A percentile compares a stretch with the other conserved stretches of the same genome.
phyloP scores from a whole-genome alignment of 345 rosid genomes.

The Heritiera littoralis region DNA sequence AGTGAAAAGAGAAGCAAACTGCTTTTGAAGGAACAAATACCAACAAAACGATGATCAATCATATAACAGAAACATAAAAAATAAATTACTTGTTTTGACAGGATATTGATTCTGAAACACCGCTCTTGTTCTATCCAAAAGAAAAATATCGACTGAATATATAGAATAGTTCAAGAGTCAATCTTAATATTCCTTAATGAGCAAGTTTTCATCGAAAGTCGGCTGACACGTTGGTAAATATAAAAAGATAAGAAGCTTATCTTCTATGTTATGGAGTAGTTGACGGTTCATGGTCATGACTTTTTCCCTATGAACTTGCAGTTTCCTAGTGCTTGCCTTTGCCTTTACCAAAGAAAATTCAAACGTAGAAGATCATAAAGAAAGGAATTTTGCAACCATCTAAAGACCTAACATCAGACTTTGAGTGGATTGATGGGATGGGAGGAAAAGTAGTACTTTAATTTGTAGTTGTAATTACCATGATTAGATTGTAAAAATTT shows the following conservation, averaged over 20 bases:
- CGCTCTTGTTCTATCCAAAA: background rate
- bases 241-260: background rate
- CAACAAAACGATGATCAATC: background rate
- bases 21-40: background rate
- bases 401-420: too few relatives aligned
- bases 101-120: background rate
- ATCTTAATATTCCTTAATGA: background rate
- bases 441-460: too few relatives aligned
- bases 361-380: too few relatives aligned
- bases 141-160: background rate
- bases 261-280: background rate
- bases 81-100: background rate
- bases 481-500: too few relatives aligned
- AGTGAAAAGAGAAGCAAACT: background rate
- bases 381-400: too few relatives aligned
- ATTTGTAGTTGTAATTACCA: too few relatives aligned
- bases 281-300: background rate
- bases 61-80: background rate
- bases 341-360: too few relatives aligned
- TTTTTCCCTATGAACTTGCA: background rate
- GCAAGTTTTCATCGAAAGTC: background rate
- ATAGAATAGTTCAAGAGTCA: background rate
- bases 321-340: background rate
- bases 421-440: too few relatives aligned
- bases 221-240: background rate